phyloP scores from a whole-genome alignment of 2,329 filamentous ascomycete species.

The Aspergillus sojae region DNA sequence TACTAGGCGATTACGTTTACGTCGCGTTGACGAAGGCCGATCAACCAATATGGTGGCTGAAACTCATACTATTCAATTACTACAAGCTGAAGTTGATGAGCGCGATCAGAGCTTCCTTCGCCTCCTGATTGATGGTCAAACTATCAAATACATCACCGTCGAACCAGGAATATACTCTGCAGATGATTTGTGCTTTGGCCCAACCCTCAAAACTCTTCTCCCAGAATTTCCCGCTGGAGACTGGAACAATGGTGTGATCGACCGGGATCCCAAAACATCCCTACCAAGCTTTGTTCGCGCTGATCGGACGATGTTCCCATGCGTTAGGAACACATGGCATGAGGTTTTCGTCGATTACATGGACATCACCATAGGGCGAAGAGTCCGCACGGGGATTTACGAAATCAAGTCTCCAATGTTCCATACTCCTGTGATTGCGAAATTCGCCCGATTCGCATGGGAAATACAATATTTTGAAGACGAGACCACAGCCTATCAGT shows the following conservation, averaged over 20 bases:
- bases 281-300: constrained; percentile 23
- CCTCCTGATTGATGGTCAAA: too few relatives aligned
- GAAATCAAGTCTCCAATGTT: constrained; percentile 23
- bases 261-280: constrained; percentile 14
- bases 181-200: constrained; percentile 33
- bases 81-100: too few relatives aligned
- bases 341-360: constrained; percentile 23
- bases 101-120: too few relatives aligned
- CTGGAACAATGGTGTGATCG: constrained; percentile 32
- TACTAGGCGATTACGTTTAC: too few relatives aligned
- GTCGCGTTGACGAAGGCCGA: too few relatives aligned
- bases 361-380: constrained; percentile 22
- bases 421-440: constrained; percentile 30
- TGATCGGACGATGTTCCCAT: constrained; percentile 21
- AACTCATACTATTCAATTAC: too few relatives aligned
- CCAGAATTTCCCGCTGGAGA: constrained; percentile 28
- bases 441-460: constrained; percentile 44
- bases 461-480: constrained; percentile 40
- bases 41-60: too few relatives aligned
- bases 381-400: constrained; percentile 29
- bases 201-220: constrained; percentile 25
- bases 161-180: too few relatives aligned
- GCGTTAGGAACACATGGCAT: constrained; percentile 29
- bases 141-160: too few relatives aligned
- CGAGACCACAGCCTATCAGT: constrained; percentile 42